Evolutionary conservation across 1,284 basidiomycete species (phyloP), one percentile per base, ranked within the genome.

Genomic region (Tranzscheliella williamsii): DNA sequence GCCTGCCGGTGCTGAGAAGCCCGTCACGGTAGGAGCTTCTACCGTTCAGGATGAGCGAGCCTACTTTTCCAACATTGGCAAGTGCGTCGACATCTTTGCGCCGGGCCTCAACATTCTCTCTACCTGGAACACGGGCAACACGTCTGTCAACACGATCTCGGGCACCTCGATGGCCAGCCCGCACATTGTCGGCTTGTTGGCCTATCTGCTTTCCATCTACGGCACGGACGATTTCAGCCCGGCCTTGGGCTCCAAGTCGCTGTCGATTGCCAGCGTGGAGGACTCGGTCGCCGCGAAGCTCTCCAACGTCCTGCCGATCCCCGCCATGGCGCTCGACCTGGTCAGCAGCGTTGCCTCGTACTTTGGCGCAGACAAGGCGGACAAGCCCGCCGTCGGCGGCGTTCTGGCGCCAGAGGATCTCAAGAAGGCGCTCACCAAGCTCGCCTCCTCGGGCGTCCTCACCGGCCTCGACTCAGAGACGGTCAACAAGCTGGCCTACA

Each of bases 21-120:
- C 90, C 15, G 83, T 94, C 61, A 93, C 91, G 38, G 89, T 94
- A 44, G 91, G 81, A 37, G 78, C 78, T 29, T 72, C 70, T 36
- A 78, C 72, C 30, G 72, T 79, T 23, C 54, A 48, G 39, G 91
- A 95, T 74, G 86, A 87, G 55, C 86, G 89, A 47, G 91, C 91
- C 24, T 91, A 90, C 82, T 94, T 93, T 82, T 78, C 76, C 55
- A 81, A 81, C 76, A 72, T 70, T 47, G 80, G 80, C 62, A 72
- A 80, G 62, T 90, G 89, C 72, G 88, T 91, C 43, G 88, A 92
- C 75, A 83, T 91, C 60, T 90, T 90, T 68, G 89, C 83, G 24
- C 90, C 90, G 20, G 89, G 87, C 63, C 79, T 90, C 61, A 88
- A 88, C 81, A 89, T 92, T 46, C 69, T 78, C 18, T 75, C 70